Evolutionary conservation across 768 basidiomycete species (phyloP).

Genomic region (Dentipellis fragilis): DNA sequence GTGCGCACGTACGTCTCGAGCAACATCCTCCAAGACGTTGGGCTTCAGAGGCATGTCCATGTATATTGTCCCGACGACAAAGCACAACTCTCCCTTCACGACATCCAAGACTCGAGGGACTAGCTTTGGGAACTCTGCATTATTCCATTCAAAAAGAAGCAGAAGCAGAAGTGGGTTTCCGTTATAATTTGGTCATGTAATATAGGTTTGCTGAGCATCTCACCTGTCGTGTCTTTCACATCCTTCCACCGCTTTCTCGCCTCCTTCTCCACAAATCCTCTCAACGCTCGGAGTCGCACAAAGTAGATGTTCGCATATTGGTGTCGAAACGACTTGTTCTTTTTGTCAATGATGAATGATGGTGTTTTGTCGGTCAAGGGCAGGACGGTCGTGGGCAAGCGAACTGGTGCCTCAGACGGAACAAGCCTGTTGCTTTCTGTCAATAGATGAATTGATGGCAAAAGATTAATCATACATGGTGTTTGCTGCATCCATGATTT

Average conservation of each 20-base stretch:
- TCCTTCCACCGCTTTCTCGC: slow-evolving; percentile 43
- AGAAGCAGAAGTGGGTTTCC: not conserved
- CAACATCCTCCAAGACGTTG: slow-evolving; percentile 93
- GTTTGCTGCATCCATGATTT: no score
- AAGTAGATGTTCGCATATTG: slow-evolving; percentile 74
- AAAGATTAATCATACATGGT: no score
- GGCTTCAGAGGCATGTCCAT: slow-evolving; percentile 99
- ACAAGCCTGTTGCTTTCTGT: not conserved
- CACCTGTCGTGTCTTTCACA: slow-evolving; percentile 26
- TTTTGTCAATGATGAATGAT: slow-evolving; percentile 32
- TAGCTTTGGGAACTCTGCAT: slow-evolving; percentile 54
- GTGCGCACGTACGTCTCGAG: slow-evolving; percentile 64
- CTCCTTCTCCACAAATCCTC: slow-evolving; percentile 34
- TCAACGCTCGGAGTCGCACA: slow-evolving; percentile 40
- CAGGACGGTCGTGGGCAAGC: slow-evolving; percentile 5
- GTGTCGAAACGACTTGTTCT: slow-evolving; percentile 47
- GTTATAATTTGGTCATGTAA: not conserved
- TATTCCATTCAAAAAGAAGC: not conserved
- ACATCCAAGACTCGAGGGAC: slow-evolving; percentile 86
- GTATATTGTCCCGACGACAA: slow-evolving; percentile 90
- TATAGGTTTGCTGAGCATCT: not conserved
- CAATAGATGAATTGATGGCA: no score
- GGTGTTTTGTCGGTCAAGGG: slow-evolving; percentile 7
- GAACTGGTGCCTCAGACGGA: slow-evolving; percentile 1
- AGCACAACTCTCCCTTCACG: slow-evolving; percentile 75